Percentiles rank a stretch among this genome's conserved stretches.
Evolutionary conservation across 2,329 filamentous ascomycete genomes (phyloP).

Genomic region (Sporothrix brasiliensis): DNA sequence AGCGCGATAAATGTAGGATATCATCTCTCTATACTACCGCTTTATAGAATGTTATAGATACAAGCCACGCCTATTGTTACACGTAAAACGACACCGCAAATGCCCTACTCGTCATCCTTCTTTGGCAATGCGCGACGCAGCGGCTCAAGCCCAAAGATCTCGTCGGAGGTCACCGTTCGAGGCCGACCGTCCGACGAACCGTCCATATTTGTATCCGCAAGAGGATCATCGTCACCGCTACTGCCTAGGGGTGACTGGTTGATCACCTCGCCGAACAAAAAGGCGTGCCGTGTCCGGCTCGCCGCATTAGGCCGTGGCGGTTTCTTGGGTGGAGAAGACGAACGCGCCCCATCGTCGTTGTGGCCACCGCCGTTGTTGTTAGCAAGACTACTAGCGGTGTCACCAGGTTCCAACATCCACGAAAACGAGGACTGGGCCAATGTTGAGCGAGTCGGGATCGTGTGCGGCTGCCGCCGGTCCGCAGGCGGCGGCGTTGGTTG

Average conservation of each 20-base stretch:
- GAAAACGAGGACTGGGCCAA: constrained; percentile 76
- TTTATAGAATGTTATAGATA: neutral
- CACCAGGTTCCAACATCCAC: constrained; percentile 74
- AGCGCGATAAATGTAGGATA: neutral
- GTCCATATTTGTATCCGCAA: constrained; percentile 36
- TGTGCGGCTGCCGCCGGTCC: constrained; percentile 37
- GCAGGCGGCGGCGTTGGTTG: constrained; percentile 34
- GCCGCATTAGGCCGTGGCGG: constrained; percentile 41
- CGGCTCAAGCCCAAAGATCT: constrained; percentile 61
- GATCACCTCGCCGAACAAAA: constrained; percentile 60
- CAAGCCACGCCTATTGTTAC: neutral
- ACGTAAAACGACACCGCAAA: neutral
- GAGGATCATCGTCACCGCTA: constrained; percentile 42
- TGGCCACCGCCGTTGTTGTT: constrained; percentile 22
- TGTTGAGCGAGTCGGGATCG: constrained; percentile 64
- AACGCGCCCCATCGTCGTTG: neutral
- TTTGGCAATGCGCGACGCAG: constrained; percentile 42
- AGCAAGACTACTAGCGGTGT: constrained; percentile 38
- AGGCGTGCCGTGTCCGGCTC: constrained; percentile 60
- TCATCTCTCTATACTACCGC: neutral
- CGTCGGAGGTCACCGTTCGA: constrained; percentile 47
- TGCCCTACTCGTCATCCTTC: constrained; percentile 9
- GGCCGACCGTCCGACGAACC: constrained; percentile 37
- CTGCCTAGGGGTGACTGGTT: constrained; percentile 39
- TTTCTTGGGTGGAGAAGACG: constrained; percentile 25